Evolutionary conservation across 345 rosid species (phyloP), one percentile per base, ranked within the genome.

Genomic region (Moricandia moricandioides): DNA sequence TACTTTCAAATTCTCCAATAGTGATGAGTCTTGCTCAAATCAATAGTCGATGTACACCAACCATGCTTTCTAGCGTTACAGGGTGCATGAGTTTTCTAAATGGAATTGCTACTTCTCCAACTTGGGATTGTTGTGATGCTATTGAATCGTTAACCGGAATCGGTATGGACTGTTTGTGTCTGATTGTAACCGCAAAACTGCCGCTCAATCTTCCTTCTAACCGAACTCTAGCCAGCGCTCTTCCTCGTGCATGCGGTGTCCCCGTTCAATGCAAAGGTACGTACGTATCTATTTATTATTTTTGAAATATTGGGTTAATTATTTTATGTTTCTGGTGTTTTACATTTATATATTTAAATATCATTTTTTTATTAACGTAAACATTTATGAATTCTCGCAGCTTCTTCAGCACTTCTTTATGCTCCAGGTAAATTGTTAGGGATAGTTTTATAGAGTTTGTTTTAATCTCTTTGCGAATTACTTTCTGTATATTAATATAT

Each of bases 201-300:
- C 97, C 98, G 0, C 80, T 94, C 69, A 84, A 58, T 34, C 10
- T 88, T 9, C 97, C 98, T 4, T 81, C 90, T 73, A 91, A 88
- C 75, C 84, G 91, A 80, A 83, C 86, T 60, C 81, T 90, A 13
- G 96, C 95, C 61, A 74, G 88, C 65, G 82, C 89, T 49, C 96
- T 91, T 27, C 97, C 98, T 71, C 88, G 88, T 0, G 90, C 91
- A 8, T 91, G 97, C 74, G 78, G 87, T 6, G 88, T 91, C 66
- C 89, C 97, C 4, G 65, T 90, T 72, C 85, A 86, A 66, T 91
- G 98, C 93, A 82, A 86, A 83, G 87, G 95, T 91, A 45, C 52
- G 95, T 91, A 45, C 52, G 95, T 91, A 55, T 55, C 30, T 21
- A 9, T 5, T 1, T 9, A 21, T 24, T 21, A 3, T 58, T 31